Evolutionary conservation across 129 eudicot genomes (phyloP), one percentile per base, ranked within the genome.

Genomic region (Chrysanthemum seticuspe): DNA sequence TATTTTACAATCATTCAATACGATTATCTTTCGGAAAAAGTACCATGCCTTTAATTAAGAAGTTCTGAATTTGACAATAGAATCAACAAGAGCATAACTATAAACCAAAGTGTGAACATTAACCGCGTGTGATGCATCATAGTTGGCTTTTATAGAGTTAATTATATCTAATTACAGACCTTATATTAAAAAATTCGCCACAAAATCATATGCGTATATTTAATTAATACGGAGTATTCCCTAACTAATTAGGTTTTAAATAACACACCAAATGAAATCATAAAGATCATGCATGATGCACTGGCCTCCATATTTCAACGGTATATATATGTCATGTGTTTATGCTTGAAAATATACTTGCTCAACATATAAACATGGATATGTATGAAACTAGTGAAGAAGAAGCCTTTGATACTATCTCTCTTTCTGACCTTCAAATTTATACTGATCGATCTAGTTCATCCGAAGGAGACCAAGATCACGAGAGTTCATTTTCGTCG

Each of bases 351-450:
- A 15, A 61, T 70, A 54, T 12, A 67, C 6, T 49, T 3, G 45
- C 60, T 1, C 11, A 74, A 31, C 11, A 23, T 6, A 23, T 62
- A 61, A 62, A 63, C 71, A 64, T 78, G 82, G 64, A 77, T 21
- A 52, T 71, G 52, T 57, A 19, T 49, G 82, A 78, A 70, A 57
- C 65, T 50, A 70, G 14, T 63, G 62, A 79, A 16, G 76, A 74
- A 23, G 25, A 23, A 23, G 25, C 25, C 25, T 23, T 23, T 23
- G 25, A 23, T 23, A 23, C 25, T 23, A 68, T 76, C 52, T 81
- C 85, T 59, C 76, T 81, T 71, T 76, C 81, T 10, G 67, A 81
- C 61, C 71, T 81, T 76, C 74, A 66, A 2, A 81, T 81, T 2
- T 76, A 81, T 49, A 72, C 70, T 18, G 85, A 81, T 52, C 74